Base-by-base conservation (phyloP, 2,329 filamentous ascomycete species). In the Monosporascus ibericus region DNA sequence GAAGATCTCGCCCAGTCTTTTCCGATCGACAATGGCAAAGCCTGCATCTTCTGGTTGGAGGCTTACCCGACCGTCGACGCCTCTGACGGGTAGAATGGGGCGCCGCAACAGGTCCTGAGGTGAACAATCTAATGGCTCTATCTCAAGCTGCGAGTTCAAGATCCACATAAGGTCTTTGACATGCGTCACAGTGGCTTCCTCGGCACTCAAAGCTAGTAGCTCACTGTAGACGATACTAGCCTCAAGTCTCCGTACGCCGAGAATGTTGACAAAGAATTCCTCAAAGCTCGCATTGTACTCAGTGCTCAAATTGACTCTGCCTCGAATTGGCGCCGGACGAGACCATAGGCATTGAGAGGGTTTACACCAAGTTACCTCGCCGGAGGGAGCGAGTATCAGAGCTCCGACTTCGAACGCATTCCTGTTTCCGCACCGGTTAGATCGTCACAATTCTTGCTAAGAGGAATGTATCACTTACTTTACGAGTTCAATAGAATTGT, bases 1-100 rank as follows among this genome's bases (percentile, higher is more conserved):
- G 48, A 75, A 75, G 0, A 54, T 50, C 4, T 60, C 54, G 0
- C 46, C 48, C 1, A 72, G 49, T 0, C 40, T 20, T 6, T 70
- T 61, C 24, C 67, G 65, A 47, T 75, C 72, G 1, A 61, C 49
- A 2, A 75, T 64, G 11, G 61, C 64, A 48, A 75, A 75, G 2
- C 60, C 52, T 1, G 46, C 51, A 1, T n/a, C 7, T 7, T 20
- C 39, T 3, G 59, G 36, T 9, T 36, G 24, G 17, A 59, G 49
- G 2, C 2, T 51, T 17, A 63, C 51, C 1, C n/a, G n/a, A 2
- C 62, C 58, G 48, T 49, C 25, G 17, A 56, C 50, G 14, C 59
- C 47, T 24, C 54, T 51, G 39, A 68, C 49, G 3, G 67, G 67
- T 17, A 69, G 56, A 5, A 68, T 56, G 3, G 24, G 47, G 8